Evolutionary conservation across 2,329 filamentous ascomycete genomes (phyloP), one percentile per base, ranked within the genome.

Genomic region (Podosphaera aphanis): DNA sequence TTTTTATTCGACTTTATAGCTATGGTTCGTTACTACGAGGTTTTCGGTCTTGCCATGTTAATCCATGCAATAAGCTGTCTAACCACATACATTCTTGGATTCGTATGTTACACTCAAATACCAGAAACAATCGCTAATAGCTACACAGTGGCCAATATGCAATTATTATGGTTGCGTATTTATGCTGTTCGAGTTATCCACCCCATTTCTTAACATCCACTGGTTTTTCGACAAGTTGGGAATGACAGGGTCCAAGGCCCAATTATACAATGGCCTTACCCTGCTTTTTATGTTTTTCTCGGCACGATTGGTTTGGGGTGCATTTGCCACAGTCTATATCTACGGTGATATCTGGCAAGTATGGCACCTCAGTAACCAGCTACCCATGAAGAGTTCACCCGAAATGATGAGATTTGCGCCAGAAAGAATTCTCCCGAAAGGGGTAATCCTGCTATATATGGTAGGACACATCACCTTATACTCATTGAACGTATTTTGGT

Each of bases 201-300:
- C 78, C 2, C 82, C 82, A 6, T 85, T 88, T 60, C 70, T 88
- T 49, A 90, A 90, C 58, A 71, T 88, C 55, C 83, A 90, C 64
- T 90, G 83, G 83, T 88, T 90, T 64, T 81, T 79, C 63, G 83
- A 88, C 62, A 88, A 90, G 64, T 64, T 86, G 48, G 70, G 73
- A 55, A 74, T 83, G 68, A 88, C 83, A 0, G 83, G 83, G 25
- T 74, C 77, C 20, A 69, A 66, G 48, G 61, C 73, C 20, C 83
- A 90, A 63, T 69, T 85, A n/a, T 76, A 82, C 62, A 88, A 88
- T 55, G 82, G 82, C 51, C 66, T 84, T 49, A 56, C 72, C 45
- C 71, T 88, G 2, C 71, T 86, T 42, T 61, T 65, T 49, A 81
- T 71, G 33, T 88, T 88, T 61, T 84, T 85, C 63, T 71, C 66